phyloP scores from a whole-genome alignment of 2,329 filamentous ascomycete genomes.

The Macrophomina phaseolina region DNA sequence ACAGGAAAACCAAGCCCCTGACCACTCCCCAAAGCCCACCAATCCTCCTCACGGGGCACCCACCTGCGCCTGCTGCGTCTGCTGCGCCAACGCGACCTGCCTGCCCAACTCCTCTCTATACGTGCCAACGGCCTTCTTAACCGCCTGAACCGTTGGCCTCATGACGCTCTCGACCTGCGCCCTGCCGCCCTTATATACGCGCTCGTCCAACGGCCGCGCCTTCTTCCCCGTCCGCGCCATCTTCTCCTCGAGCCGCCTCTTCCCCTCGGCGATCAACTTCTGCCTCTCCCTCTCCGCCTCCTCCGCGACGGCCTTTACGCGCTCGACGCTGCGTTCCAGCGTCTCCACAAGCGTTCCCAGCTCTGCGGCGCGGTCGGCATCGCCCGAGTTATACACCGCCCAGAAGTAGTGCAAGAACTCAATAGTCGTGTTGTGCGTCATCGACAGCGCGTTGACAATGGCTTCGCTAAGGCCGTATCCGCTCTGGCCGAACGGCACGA shows the following conservation, averaged over 20 bases:
- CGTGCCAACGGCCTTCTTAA: conserved; percentile 72
- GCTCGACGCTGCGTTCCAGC: conserved; percentile 74
- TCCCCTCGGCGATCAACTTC: conserved; percentile 66
- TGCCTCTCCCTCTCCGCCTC: conserved; percentile 79
- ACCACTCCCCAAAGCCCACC: background rate
- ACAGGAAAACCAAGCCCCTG: too few relatives aligned
- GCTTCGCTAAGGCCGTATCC: conserved; percentile 44
- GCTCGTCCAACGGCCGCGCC: conserved; percentile 64
- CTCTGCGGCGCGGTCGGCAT: conserved; percentile 79
- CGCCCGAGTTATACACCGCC: conserved; percentile 87
- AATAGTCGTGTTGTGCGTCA: conserved; percentile 89
- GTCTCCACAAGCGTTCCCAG: conserved; percentile 83
- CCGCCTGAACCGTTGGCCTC: conserved; percentile 72
- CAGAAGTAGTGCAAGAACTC: conserved; percentile 99
- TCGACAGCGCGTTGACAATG: conserved; percentile 66
- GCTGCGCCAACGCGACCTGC: conserved; percentile 50
- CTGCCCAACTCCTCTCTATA: conserved; percentile 73
- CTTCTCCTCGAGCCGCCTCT: conserved; percentile 63
- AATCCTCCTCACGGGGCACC: background rate
- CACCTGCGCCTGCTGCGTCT: conserved; percentile 6
- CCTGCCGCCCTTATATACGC: conserved; percentile 64
- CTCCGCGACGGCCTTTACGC: conserved; percentile 79
- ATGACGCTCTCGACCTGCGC: conserved; percentile 78
- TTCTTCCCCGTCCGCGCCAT: conserved; percentile 77
- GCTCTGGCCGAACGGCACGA: conserved; percentile 38